Percentiles rank a stretch among this genome's conserved stretches.
These are phyloP conservation scores for Aspergillus haitiensis DNA, from an alignment of 495 filamentous ascomycete genomes.

Conservation along the genomic window DNA sequence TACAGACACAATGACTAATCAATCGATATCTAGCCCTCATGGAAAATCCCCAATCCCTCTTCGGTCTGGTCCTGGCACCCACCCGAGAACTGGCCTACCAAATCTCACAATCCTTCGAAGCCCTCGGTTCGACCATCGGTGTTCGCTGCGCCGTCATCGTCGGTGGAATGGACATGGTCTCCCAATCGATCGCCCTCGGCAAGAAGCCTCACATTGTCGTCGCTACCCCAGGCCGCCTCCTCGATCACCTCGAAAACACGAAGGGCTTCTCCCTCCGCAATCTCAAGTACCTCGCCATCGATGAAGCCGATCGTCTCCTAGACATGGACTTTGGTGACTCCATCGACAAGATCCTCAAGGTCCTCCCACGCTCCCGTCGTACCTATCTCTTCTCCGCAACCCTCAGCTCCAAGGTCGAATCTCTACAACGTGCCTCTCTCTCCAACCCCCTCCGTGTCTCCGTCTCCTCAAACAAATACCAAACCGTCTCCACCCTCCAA, in stretches of 20 bases:
- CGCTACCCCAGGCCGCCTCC: constrained; percentile 84
- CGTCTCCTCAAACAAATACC: constrained; percentile 73
- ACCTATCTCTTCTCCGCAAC: constrained; percentile 96
- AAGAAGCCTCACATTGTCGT: constrained; percentile 87
- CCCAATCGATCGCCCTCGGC: constrained; percentile 81
- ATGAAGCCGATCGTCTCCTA: constrained; percentile 89
- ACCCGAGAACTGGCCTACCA: constrained; percentile 92
- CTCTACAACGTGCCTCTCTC: constrained; percentile 82
- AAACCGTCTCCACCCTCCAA: constrained; percentile 81
- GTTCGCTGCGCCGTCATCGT: constrained; percentile 78
- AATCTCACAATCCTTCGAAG: constrained; percentile 80
- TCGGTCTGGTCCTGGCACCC: constrained; percentile 80
- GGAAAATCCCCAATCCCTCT: constrained; percentile 75
- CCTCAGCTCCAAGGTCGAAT: constrained; percentile 89
- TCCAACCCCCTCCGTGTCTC: constrained; percentile 74
- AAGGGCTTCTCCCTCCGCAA: constrained; percentile 83
- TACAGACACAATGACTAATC: neutral
- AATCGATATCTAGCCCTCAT: constrained; percentile 59
- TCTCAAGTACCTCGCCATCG: constrained; percentile 87
- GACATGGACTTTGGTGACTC: constrained; percentile 94
- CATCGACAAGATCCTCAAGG: constrained; percentile 88
- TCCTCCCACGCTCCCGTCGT: constrained; percentile 62
- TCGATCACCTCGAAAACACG: constrained; percentile 95
- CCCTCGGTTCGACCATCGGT: constrained; percentile 76
- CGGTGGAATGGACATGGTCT: constrained; percentile 93